Conservation (phyloP, 352 stramenopile species). For the Peronospora belbahrii region DNA sequence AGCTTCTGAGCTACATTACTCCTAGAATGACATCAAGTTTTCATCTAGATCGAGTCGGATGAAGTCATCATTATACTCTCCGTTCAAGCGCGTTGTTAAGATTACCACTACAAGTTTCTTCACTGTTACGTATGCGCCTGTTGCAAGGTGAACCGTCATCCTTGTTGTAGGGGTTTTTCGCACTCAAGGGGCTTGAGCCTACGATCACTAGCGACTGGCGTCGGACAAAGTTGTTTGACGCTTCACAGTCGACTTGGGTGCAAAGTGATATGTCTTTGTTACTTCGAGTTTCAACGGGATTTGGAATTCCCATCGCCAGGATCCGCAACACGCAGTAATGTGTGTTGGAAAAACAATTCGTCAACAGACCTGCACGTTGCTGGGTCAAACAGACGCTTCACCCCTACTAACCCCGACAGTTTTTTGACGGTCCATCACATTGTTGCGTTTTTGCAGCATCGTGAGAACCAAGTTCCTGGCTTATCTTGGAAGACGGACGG, state of each 20-base stretch:
- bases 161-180: too few relatives aligned
- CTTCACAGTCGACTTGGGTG: too few relatives aligned
- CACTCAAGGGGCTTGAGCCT: neutral
- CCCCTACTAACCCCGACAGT: neutral
- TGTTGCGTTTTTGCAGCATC: neutral
- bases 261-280: too few relatives aligned
- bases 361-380: neutral
- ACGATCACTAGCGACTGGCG: neutral
- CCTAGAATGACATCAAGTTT: neutral
- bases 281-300: too few relatives aligned
- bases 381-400: neutral
- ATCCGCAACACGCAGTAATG: too few relatives aligned
- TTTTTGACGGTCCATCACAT: neutral
- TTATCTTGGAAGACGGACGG: neutral
- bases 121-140: neutral
- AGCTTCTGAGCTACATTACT: too few relatives aligned
- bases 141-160: neutral
- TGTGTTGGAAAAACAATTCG: too few relatives aligned
- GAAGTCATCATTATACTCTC: neutral
- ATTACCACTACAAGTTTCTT: neutral
- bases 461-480: neutral
- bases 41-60: neutral
- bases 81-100: neutral
- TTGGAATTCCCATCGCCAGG: too few relatives aligned
- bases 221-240: neutral